Conservation (phyloP, 192 early-diverging fungal genomes). For the Spinellus fusiger region DNA sequence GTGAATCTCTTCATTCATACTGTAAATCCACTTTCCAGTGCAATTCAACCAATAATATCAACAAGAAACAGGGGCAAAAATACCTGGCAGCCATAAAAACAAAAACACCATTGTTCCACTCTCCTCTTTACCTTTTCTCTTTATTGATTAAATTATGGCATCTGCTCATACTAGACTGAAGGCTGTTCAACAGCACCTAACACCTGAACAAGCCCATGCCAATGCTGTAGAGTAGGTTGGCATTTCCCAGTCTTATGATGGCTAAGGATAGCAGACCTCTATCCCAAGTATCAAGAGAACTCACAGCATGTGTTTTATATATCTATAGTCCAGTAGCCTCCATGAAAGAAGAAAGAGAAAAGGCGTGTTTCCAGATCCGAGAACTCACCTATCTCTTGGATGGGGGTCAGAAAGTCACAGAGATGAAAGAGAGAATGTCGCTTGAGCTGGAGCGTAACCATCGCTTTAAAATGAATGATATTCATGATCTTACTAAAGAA, state of each 20-base stretch:
- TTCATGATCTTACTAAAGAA: conserved; percentile 69
- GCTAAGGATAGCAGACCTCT: neutral
- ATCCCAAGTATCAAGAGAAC: no score
- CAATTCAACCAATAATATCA: no score
- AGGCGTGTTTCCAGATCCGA: conserved; percentile 69
- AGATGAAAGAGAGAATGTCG: conserved; percentile 77
- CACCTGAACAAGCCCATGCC: conserved; percentile 18
- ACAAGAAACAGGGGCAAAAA: no score
- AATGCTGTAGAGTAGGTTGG: conserved; percentile 18
- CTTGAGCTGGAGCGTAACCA: conserved; percentile 82
- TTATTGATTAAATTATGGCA: conserved; percentile 5
- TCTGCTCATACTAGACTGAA: conserved; percentile 16
- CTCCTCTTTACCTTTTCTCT: neutral
- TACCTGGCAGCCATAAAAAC: no score
- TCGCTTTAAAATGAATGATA: conserved; percentile 71
- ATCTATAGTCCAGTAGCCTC: conserved; percentile 21
- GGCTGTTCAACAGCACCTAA: conserved; percentile 19
- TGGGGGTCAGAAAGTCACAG: conserved; percentile 58
- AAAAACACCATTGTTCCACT: neutral
- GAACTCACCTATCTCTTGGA: conserved; percentile 82
- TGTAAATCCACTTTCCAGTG: no score
- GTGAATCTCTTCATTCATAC: no score
- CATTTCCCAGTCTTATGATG: neutral
- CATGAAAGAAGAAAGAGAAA: conserved; percentile 69
- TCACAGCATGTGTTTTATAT: neutral